A percentile compares a stretch with the other conserved stretches of the same genome.
Evolutionary conservation across 2,329 filamentous ascomycete genomes (phyloP).

Genomic region (Sporothrix sp.): DNA sequence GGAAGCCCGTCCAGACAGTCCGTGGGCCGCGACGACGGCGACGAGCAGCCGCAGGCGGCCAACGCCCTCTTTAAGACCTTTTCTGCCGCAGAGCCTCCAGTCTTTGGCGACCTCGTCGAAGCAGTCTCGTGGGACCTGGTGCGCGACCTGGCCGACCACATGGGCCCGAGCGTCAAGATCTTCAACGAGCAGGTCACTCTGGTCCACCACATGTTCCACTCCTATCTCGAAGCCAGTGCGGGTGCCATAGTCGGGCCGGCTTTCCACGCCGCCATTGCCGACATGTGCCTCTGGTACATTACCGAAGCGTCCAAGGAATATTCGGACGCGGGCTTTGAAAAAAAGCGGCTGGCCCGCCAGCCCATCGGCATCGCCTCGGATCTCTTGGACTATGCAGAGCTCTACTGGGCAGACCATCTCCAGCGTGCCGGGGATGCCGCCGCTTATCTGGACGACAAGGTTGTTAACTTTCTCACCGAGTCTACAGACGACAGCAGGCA

Average conservation of each 20-base stretch:
- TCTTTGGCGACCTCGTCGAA: background rate
- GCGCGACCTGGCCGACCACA: background rate
- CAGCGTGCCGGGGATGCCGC: background rate
- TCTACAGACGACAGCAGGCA: background rate
- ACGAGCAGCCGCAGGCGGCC: too few species aligned
- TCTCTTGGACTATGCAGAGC: slow-evolving; percentile 3
- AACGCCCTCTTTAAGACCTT: background rate
- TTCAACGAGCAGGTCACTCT: background rate
- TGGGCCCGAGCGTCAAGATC: background rate
- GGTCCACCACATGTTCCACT: slow-evolving; percentile 5
- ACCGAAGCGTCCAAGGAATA: background rate
- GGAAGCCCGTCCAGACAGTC: background rate
- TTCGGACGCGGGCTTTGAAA: background rate
- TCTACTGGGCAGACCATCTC: slow-evolving; percentile 8
- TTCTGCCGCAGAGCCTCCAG: background rate
- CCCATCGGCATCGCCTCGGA: background rate
- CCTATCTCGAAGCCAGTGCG: background rate
- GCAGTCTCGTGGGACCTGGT: slow-evolving; percentile 10
- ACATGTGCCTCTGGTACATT: background rate
- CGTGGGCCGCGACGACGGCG: too few species aligned
- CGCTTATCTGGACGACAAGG: background rate
- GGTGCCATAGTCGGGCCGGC: background rate
- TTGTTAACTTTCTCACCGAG: background rate
- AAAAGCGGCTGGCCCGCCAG: background rate
- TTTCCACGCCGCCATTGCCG: background rate